Conservation (phyloP, 2,329 filamentous ascomycete species). For the Sphaerulina musiva region DNA sequence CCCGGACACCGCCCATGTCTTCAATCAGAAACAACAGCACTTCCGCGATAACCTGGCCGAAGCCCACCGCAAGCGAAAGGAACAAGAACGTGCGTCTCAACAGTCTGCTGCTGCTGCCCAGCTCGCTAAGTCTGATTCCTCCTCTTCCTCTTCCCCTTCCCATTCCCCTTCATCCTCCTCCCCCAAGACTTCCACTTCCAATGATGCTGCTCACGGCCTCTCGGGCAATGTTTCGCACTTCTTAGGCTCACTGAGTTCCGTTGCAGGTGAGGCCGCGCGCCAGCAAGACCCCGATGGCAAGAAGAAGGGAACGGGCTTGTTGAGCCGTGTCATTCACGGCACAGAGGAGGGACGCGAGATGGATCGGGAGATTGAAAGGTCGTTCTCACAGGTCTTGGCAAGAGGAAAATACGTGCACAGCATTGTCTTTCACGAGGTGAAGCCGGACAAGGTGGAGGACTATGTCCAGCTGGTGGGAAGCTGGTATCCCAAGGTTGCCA, state of each 20-base stretch:
- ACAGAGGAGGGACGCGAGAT: slow-evolving; percentile 91
- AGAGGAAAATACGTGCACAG: slow-evolving; percentile 97
- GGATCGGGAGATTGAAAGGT: slow-evolving; percentile 91
- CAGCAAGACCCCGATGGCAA: slow-evolving; percentile 60
- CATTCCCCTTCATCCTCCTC: slow-evolving; percentile 38
- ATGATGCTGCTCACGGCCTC: slow-evolving; percentile 7
- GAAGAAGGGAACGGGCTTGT: slow-evolving; percentile 44
- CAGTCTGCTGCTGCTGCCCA: slow-evolving; percentile 44
- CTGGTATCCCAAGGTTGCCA: slow-evolving; percentile 89
- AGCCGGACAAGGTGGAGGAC: slow-evolving; percentile 91
- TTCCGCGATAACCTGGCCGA: slow-evolving; percentile 78
- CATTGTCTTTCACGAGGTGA: slow-evolving; percentile 92
- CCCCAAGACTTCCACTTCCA: slow-evolving; percentile 25
- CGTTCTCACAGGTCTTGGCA: slow-evolving; percentile 89
- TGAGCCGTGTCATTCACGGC: slow-evolving; percentile 90
- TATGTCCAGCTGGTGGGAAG: slow-evolving; percentile 82
- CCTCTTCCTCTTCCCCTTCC: slow-evolving; percentile 30
- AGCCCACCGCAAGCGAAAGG: slow-evolving; percentile 67
- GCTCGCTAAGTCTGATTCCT: slow-evolving; percentile 22
- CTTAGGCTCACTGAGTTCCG: slow-evolving; percentile 55
- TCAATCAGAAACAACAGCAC: slow-evolving; percentile 75
- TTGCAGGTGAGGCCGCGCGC: slow-evolving; percentile 51
- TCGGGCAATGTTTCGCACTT: slow-evolving; percentile 32
- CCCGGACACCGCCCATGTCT: slow-evolving; percentile 62
- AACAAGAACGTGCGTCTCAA: slow-evolving; percentile 64